Evolutionary conservation across 2,329 filamentous ascomycete species (phyloP).

Genomic region (Botryosphaeria dothidea): DNA sequence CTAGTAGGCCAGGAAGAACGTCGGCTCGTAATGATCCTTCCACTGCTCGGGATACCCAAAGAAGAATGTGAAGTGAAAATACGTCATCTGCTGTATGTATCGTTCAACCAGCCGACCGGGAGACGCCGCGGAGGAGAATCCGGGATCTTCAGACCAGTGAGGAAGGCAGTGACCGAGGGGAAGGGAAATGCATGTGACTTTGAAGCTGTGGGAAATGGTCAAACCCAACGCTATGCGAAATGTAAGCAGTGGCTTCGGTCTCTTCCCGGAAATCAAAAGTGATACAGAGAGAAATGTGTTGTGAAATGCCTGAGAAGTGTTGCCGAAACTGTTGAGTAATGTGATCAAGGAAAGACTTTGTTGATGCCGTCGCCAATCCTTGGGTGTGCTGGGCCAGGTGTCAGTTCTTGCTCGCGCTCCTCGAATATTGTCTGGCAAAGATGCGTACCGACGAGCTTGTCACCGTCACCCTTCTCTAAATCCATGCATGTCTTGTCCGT

Average conservation of each 20-base stretch:
- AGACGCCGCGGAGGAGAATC: background rate
- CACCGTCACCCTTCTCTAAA: background rate
- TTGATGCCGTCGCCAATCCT: background rate
- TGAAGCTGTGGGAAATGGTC: background rate
- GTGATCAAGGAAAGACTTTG: background rate
- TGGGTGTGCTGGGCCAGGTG: background rate
- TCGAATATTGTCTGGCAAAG: background rate
- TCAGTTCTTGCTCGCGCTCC: background rate
- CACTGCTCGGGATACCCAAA: background rate
- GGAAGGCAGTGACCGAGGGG: background rate
- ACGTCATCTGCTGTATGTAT: background rate
- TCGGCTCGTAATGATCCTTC: too few relatives aligned
- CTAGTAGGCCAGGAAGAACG: too few relatives aligned
- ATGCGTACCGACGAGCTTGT: background rate
- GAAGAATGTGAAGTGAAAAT: background rate
- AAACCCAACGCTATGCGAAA: too few relatives aligned
- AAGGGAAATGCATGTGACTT: background rate
- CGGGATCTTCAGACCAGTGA: background rate
- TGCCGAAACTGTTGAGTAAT: background rate
- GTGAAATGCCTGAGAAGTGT: background rate
- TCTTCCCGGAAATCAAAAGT: background rate
- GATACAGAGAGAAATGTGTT: background rate
- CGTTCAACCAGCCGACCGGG: background rate
- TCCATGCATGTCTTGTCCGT: background rate
- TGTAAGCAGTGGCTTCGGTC: background rate